phyloP scores from a whole-genome alignment of 108 stramenopile genomes.

The Stephanodiscus minutulus region DNA sequence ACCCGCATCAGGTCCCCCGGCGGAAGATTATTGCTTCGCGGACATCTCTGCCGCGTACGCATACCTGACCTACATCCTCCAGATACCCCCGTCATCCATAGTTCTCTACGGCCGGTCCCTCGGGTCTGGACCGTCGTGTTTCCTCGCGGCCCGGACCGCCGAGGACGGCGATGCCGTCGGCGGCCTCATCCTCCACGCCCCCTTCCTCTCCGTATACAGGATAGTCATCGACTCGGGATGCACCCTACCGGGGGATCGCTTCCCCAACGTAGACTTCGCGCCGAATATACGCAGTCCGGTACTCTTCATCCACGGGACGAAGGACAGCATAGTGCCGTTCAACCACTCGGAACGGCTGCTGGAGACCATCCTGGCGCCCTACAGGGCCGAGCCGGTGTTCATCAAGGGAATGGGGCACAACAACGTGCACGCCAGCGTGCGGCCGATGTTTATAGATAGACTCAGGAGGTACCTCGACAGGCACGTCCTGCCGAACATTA shows the following conservation, averaged over 20 bases:
- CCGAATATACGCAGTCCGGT: slow-evolving; percentile 76
- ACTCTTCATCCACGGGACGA: slow-evolving; percentile 92
- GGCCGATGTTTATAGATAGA: slow-evolving; percentile 80
- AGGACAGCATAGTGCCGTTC: slow-evolving; percentile 95
- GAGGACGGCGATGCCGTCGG: slow-evolving; percentile 78
- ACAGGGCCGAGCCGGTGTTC: slow-evolving; percentile 73
- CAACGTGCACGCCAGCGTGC: slow-evolving; percentile 81
- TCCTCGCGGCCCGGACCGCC: slow-evolving; percentile 86
- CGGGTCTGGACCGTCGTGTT: slow-evolving; percentile 94
- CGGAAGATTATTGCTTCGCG: slow-evolving; percentile 92
- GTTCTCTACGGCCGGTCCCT: slow-evolving; percentile 94
- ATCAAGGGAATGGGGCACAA: slow-evolving; percentile 94
- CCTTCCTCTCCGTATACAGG: slow-evolving; percentile 92
- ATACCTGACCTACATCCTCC: slow-evolving; percentile 73
- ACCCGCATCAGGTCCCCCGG: slow-evolving; percentile 66
- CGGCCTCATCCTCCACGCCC: slow-evolving; percentile 95
- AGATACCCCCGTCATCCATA: slow-evolving; percentile 84
- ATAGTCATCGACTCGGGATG: slow-evolving; percentile 93
- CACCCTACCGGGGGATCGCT: slow-evolving; percentile 94
- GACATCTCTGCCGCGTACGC: slow-evolving; percentile 93
- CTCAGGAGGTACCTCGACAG: slow-evolving; percentile 76
- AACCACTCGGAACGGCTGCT: slow-evolving; percentile 86
- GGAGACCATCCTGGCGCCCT: slow-evolving; percentile 58
- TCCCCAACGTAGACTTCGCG: slow-evolving; percentile 92
- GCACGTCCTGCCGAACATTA: slow-evolving; percentile 64